Conservation (phyloP, 192 early-diverging fungal species). For the Coemansia sp. region DNA sequence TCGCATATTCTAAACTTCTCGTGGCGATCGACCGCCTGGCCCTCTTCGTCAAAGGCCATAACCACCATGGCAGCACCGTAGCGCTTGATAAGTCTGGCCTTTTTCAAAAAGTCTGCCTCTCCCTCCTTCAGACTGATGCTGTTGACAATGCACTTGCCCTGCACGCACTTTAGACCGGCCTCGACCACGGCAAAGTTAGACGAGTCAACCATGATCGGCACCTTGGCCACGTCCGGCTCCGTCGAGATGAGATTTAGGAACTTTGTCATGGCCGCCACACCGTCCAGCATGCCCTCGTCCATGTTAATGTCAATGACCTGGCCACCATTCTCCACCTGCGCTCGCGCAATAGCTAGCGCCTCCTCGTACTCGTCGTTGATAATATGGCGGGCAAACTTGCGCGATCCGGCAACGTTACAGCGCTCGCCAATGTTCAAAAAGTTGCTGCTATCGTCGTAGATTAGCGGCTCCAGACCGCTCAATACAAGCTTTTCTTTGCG, state of each 20-base stretch:
- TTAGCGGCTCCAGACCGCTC: slow-evolving; percentile 83
- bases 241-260: slow-evolving; percentile 93
- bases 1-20: slow-evolving; percentile 89
- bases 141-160: slow-evolving; percentile 98
- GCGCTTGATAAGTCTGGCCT: slow-evolving; percentile 82
- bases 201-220: slow-evolving; percentile 94
- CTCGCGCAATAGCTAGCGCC: slow-evolving; percentile 86
- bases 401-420: slow-evolving; percentile 95
- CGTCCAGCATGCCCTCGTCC: slow-evolving; percentile 96
- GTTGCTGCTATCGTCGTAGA: slow-evolving; percentile 76
- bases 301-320: slow-evolving; percentile 96
- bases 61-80: slow-evolving; percentile 95
- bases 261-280: slow-evolving; percentile 88
- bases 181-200: slow-evolving; percentile 97
- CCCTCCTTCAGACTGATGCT: slow-evolving; percentile 96
- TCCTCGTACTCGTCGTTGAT: slow-evolving; percentile 92
- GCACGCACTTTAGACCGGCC: slow-evolving; percentile 92
- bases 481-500: slow-evolving; percentile 72
- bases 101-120: slow-evolving; percentile 86
- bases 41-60: slow-evolving; percentile 96
- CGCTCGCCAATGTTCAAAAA: slow-evolving; percentile 97
- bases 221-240: slow-evolving; percentile 87
- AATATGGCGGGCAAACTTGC: slow-evolving; percentile 92
- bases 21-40: slow-evolving; percentile 81
- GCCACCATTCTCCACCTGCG: slow-evolving; percentile 93